A percentile compares a stretch with the other conserved stretches of the same genome.
These are phyloP conservation scores for Hansenula anomala DNA, from an alignment of 1,139 yeast species.

Conservation along the genomic window DNA sequence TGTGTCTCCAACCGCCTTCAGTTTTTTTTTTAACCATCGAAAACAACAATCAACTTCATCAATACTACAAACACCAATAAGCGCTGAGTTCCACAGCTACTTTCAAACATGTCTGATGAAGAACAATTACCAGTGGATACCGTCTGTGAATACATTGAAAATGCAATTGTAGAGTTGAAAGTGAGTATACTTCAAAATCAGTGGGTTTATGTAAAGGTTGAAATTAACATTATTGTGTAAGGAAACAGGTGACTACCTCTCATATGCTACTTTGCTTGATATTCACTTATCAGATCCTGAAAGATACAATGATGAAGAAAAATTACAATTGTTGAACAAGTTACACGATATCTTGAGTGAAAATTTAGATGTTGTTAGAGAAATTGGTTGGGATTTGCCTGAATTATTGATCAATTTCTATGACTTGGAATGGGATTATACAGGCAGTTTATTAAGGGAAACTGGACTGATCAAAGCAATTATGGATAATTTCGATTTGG, in stretches of 20 bases:
- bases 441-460: slow-evolving; percentile 1
- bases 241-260: slow-evolving; percentile 54
- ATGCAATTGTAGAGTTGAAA: slow-evolving; percentile 9
- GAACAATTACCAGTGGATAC: background rate
- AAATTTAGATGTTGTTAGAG: slow-evolving; percentile 48
- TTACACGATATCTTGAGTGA: slow-evolving; percentile 38
- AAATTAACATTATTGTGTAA: slow-evolving; percentile 3
- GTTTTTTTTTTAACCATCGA: no score
- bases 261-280: slow-evolving; percentile 72
- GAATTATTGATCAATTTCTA: slow-evolving; percentile 46
- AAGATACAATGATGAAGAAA: slow-evolving; percentile 44
- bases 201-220: no score
- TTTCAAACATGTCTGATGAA: background rate
- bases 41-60: no score
- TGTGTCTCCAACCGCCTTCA: background rate
- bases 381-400: slow-evolving; percentile 90
- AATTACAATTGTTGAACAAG: slow-evolving; percentile 34
- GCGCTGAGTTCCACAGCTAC: no score
- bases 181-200: no score
- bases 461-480: slow-evolving; percentile 12
- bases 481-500: slow-evolving; percentile 17
- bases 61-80: no score
- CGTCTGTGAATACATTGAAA: background rate
- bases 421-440: slow-evolving; percentile 24
- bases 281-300: slow-evolving; percentile 48